Base-by-base conservation (phyloP, 1,284 basidiomycete species). In the Volvariella volvacea region DNA sequence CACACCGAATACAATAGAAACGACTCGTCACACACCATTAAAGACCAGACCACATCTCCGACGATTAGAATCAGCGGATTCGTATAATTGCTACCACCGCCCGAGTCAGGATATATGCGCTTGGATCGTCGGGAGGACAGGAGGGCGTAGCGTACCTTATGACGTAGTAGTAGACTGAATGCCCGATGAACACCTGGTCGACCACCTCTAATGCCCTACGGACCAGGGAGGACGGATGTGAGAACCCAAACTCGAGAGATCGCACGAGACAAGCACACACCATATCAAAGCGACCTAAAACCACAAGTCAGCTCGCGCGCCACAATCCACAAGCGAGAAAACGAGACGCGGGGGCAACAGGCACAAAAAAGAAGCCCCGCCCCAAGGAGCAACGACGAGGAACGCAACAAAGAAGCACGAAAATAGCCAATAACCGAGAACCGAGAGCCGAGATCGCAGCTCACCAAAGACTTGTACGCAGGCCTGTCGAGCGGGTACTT, bases 121-220 rank as follows among this genome's bases (percentile, higher is more conserved):
- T 12, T n/a, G n/a, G n/a, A n/a, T n/a, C n/a, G n/a, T n/a, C n/a
- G n/a, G n/a, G n/a, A n/a, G n/a, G n/a, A n/a, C n/a, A n/a, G n/a
- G n/a, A n/a, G n/a, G n/a, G n/a, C n/a, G n/a, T n/a, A n/a, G n/a
- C 73, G 46, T 54, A 77, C 75, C 60, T 63, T 48, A 80, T 58
- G 1, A 65, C 56, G 53, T 82, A 83, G 50, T 63, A 74, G 54
- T 83, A 84, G n/a, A 76, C 61, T 3, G 66, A 58, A 53, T 82
- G 73, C 1, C 67, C 74, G 44, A 81, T 70, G 49, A 83, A 66
- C 3, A 59, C 61, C 56, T 81, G 74, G 53, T 83, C 76, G 0
- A 68, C 43, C 0, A 70, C 55, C 54, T 78, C 76, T 38, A 82
- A 52, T 0, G 64, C 7, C 67, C 80, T 83, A 46, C 17, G 15